Evolutionary conservation across 768 basidiomycete species (phyloP).

Genomic region (Agrocybe praecox): DNA sequence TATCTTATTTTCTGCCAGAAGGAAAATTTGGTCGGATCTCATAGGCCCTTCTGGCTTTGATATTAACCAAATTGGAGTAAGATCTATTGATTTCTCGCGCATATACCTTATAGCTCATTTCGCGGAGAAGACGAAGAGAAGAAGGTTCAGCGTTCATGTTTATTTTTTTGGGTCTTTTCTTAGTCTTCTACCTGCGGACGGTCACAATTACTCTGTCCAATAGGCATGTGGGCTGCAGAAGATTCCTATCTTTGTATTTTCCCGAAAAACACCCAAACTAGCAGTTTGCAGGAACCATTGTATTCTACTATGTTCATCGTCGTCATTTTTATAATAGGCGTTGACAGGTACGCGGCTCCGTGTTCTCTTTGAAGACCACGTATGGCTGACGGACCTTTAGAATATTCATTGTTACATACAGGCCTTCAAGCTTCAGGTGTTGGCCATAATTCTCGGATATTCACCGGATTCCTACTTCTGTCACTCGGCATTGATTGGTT

Average conservation of each 20-base stretch:
- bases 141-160: neutral
- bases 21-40: too few relatives aligned
- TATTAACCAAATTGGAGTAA: too few relatives aligned
- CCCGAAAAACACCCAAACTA: too few relatives aligned
- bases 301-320: too few relatives aligned
- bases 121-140: neutral
- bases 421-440: neutral
- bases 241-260: too few relatives aligned
- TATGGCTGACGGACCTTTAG: neutral
- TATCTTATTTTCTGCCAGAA: too few relatives aligned
- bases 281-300: too few relatives aligned
- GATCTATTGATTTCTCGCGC: neutral
- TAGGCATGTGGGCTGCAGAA: too few relatives aligned
- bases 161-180: neutral
- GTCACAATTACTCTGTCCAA: too few relatives aligned
- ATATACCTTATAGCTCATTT: neutral
- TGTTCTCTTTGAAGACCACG: too few relatives aligned
- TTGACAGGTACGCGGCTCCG: too few relatives aligned
- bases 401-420: neutral
- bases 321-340: neutral
- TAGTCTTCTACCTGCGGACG: neutral
- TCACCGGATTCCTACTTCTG: slow-evolving; percentile 10
- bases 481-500: neutral
- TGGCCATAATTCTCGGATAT: slow-evolving; percentile 20
- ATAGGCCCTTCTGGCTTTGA: too few relatives aligned